A percentile compares a stretch with the other conserved stretches of the same genome.
Evolutionary conservation across 345 rosid genomes (phyloP).

Genomic region (Cardamine occulta): DNA sequence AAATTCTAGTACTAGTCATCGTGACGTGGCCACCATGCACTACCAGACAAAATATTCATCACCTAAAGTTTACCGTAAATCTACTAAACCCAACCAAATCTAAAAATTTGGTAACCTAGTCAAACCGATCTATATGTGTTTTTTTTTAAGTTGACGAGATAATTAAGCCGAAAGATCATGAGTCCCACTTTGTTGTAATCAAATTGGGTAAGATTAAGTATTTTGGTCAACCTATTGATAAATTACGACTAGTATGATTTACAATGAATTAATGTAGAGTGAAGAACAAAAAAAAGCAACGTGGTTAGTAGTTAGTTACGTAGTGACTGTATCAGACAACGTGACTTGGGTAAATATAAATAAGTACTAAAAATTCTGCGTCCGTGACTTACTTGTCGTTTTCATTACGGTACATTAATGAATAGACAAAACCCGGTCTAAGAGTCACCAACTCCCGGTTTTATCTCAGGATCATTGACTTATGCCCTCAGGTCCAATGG

Average conservation of each 20-base stretch:
- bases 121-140: background rate
- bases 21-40: constrained; percentile 34
- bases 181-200: constrained; percentile 20
- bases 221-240: constrained; percentile 21
- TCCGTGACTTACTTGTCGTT: constrained; percentile 42
- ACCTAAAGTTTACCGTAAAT: constrained; percentile 32
- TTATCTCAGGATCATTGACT: background rate
- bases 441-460: constrained; percentile 25
- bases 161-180: constrained; percentile 18
- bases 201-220: background rate
- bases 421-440: constrained; percentile 28
- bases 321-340: constrained; percentile 23
- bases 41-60: constrained; percentile 21
- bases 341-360: constrained; percentile 8
- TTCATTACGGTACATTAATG: background rate
- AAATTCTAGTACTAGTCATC: background rate
- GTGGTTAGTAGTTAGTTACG: constrained; percentile 30
- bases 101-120: constrained; percentile 28
- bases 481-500: background rate
- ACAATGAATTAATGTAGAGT: background rate
- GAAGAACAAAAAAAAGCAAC: constrained; percentile 5
- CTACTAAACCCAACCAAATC: constrained; percentile 30
- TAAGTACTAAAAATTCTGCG: background rate
- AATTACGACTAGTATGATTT: background rate
- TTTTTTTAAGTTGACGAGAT: background rate